Conservation (phyloP, 495 filamentous ascomycete genomes). For the Tuber magnatum region DNA sequence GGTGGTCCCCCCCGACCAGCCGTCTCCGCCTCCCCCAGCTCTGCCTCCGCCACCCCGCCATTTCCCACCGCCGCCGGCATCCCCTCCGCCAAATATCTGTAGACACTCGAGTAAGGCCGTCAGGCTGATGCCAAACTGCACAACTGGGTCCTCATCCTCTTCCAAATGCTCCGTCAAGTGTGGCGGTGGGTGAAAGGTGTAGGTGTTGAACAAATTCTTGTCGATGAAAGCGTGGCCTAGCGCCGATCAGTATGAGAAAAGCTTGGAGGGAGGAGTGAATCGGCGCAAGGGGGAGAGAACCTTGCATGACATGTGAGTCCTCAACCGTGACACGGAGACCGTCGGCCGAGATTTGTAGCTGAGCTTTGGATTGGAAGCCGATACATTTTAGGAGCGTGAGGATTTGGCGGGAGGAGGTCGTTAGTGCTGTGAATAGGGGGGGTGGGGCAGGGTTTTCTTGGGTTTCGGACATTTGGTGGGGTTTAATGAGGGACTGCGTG, state of each 20-base stretch:
- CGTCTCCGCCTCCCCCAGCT: not conserved
- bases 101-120: slow-evolving; percentile 84
- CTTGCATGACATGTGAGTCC: slow-evolving; percentile 77
- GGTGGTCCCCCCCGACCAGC: not conserved
- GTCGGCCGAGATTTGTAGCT: slow-evolving; percentile 72
- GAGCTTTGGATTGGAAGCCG: slow-evolving; percentile 69
- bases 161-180: slow-evolving; percentile 1
- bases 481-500: not conserved
- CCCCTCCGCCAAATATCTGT: slow-evolving; percentile 81
- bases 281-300: slow-evolving; percentile 44
- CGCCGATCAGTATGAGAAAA: slow-evolving; percentile 9
- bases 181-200: slow-evolving; percentile 54
- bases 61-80: slow-evolving; percentile 43
- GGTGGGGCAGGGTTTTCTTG: slow-evolving; percentile 33
- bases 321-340: slow-evolving; percentile 82
- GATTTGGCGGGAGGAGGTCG: slow-evolving; percentile 77
- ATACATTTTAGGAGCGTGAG: slow-evolving; percentile 86
- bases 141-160: slow-evolving; percentile 42
- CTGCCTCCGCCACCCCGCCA: slow-evolving; percentile 9
- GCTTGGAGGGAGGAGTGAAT: slow-evolving; percentile 12
- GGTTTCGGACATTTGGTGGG: slow-evolving; percentile 14
- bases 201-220: slow-evolving; percentile 78
- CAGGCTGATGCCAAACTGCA: slow-evolving; percentile 72
- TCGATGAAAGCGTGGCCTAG: slow-evolving; percentile 73
- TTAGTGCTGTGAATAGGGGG: slow-evolving; percentile 72